Evolutionary conservation across 2,329 filamentous ascomycete genomes (phyloP).

Genomic region (Pyrenochaeta sp.): DNA sequence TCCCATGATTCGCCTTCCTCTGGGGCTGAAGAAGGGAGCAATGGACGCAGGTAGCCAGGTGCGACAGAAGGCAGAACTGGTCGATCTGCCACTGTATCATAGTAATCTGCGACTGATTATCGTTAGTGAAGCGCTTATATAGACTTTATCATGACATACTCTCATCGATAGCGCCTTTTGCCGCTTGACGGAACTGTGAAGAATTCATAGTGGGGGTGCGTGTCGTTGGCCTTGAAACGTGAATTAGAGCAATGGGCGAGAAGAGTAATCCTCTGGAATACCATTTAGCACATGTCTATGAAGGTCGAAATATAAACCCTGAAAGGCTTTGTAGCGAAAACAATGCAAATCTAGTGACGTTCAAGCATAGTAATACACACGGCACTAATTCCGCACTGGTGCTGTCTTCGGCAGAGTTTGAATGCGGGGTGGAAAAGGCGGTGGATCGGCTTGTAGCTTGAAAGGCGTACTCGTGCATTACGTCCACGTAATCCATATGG

Average conservation of each 20-base stretch:
- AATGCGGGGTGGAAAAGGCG: neutral
- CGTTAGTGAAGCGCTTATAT: conserved; percentile 1
- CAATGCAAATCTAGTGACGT: neutral
- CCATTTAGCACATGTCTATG: neutral
- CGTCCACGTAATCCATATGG: neutral
- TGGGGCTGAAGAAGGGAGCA: conserved; percentile 75
- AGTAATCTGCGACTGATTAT: conserved; percentile 78
- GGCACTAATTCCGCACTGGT: conserved; percentile 26
- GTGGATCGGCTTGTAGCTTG: neutral
- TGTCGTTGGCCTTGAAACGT: neutral
- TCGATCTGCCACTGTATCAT: conserved; percentile 74
- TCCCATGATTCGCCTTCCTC: conserved; percentile 76
- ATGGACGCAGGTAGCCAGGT: conserved; percentile 84
- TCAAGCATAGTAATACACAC: conserved; percentile 2
- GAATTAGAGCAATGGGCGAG: neutral
- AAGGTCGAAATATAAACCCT: neutral
- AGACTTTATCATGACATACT: conserved; percentile 59
- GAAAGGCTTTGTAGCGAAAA: neutral
- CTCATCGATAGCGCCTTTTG: conserved; percentile 80
- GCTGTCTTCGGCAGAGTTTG: conserved; percentile 3
- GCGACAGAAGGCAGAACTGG: conserved; percentile 79
- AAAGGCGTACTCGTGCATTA: neutral
- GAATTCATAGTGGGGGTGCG: conserved; percentile 67
- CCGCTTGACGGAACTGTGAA: conserved; percentile 78
- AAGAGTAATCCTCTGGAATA: neutral